A percentile compares a stretch with the other conserved stretches of the same genome.
Conservation (phyloP, 345 rosid species). For the Stellera chamaejasme region DNA sequence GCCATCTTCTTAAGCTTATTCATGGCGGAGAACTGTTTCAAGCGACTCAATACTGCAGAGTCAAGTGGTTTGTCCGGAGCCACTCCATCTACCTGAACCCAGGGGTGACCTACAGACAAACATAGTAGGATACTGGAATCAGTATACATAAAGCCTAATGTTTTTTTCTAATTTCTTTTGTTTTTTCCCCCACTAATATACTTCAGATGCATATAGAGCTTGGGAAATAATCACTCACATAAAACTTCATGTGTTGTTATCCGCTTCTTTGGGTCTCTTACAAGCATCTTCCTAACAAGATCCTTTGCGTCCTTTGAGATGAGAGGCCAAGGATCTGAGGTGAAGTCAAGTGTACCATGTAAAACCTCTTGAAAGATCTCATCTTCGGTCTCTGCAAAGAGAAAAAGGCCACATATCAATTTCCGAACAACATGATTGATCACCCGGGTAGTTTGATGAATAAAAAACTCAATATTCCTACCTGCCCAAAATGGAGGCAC, state of each 20-base stretch:
- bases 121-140: not conserved
- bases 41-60: conserved; percentile 62
- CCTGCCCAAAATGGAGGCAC: conserved; percentile 89
- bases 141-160: not conserved
- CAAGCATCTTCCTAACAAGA: conserved; percentile 64
- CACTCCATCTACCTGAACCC: conserved; percentile 72
- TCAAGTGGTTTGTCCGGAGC: conserved; percentile 84
- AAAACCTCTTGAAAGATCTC: conserved; percentile 74
- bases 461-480: conserved; percentile 17
- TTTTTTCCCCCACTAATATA: conserved; percentile 4
- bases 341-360: conserved; percentile 56
- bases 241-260: conserved; percentile 70
- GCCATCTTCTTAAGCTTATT: conserved; percentile 89
- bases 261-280: conserved; percentile 47
- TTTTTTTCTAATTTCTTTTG: not conserved
- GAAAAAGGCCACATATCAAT: not conserved
- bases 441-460: conserved; percentile 7
- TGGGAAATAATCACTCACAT: conserved; percentile 33
- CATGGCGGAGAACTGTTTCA: conserved; percentile 77
- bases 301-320: conserved; percentile 75
- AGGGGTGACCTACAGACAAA: conserved; percentile 50
- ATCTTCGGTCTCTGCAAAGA: conserved; percentile 48
- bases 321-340: conserved; percentile 65
- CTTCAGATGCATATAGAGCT: not conserved
- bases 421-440: not conserved